These are phyloP conservation scores for Liquidambar formosana DNA, from an alignment of 164 flowering plant species.

Conservation along the genomic window DNA sequence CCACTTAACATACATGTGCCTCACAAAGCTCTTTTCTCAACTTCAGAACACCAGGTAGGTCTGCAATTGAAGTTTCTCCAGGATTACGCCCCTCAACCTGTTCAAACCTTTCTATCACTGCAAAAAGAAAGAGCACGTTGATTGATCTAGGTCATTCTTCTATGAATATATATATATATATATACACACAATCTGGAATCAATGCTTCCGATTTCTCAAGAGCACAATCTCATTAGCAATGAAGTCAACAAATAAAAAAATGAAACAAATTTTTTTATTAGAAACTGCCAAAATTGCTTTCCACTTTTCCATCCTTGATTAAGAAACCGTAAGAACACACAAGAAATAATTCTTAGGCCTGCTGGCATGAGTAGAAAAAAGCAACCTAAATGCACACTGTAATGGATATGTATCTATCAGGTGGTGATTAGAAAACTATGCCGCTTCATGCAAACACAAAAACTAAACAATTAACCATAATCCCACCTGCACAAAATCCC, in stretches of 20 bases:
- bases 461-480: too few relatives aligned
- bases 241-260: background rate
- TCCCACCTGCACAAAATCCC: too few relatives aligned
- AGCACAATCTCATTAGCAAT: background rate
- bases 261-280: background rate
- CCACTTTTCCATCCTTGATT: background rate
- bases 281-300: background rate
- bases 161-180: too few relatives aligned
- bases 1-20: conserved; percentile 43
- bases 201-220: background rate
- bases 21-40: conserved; percentile 73
- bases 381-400: background rate
- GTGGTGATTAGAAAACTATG: background rate
- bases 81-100: conserved; percentile 55
- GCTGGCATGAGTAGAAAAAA: background rate
- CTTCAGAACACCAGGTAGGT: conserved; percentile 68
- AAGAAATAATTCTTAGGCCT: background rate
- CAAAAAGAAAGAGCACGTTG: conserved; percentile 10
- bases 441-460: background rate
- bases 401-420: background rate
- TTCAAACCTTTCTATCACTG: conserved; percentile 86
- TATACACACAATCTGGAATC: too few relatives aligned
- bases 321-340: background rate
- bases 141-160: too few relatives aligned
- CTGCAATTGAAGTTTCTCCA: conserved; percentile 61